A percentile compares a stretch with the other conserved stretches of the same genome.
phyloP scores from a whole-genome alignment of 2,329 filamentous ascomycete species.

The Cytospora piceae region DNA sequence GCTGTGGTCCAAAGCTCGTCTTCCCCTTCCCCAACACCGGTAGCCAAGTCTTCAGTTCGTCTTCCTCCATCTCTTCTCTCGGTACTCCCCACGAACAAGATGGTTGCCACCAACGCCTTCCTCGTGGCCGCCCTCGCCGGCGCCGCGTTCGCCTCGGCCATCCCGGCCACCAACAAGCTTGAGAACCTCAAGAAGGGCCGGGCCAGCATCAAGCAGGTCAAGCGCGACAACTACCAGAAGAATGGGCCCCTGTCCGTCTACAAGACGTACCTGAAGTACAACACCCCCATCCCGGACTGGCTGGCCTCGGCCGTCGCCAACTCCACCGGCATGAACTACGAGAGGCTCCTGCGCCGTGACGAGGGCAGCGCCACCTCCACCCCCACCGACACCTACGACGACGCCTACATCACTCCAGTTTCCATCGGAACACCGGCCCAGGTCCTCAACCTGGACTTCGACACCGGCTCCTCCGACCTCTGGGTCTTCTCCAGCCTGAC shows the following conservation, averaged over 20 bases:
- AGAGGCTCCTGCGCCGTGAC: constrained; percentile 19
- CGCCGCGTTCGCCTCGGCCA: constrained; percentile 26
- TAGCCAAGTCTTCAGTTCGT: neutral
- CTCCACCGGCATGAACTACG: constrained; percentile 22
- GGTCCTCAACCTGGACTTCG: constrained; percentile 66
- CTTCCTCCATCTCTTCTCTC: neutral
- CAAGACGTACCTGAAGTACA: constrained; percentile 32
- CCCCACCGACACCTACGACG: constrained; percentile 25
- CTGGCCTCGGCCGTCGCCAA: constrained; percentile 30
- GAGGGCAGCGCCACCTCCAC: constrained; percentile 23
- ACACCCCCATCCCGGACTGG: constrained; percentile 25
- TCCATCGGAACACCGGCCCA: constrained; percentile 57
- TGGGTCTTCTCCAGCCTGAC: constrained; percentile 68
- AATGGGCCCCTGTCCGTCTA: constrained; percentile 32
- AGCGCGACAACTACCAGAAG: constrained; percentile 27
- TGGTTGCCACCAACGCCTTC: constrained; percentile 28
- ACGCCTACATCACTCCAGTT: constrained; percentile 58
- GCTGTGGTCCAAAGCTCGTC: constrained; percentile 16
- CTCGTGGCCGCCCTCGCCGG: constrained; percentile 28
- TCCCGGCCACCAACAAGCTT: constrained; percentile 26
- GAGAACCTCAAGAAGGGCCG: constrained; percentile 26
- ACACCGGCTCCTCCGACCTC: constrained; percentile 70
- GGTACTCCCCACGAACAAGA: constrained; percentile 13
- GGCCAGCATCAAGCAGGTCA: constrained; percentile 27
- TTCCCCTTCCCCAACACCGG: neutral